phyloP scores from a whole-genome alignment of 2,329 filamentous ascomycete genomes.

The Aureobasidium sp. region DNA sequence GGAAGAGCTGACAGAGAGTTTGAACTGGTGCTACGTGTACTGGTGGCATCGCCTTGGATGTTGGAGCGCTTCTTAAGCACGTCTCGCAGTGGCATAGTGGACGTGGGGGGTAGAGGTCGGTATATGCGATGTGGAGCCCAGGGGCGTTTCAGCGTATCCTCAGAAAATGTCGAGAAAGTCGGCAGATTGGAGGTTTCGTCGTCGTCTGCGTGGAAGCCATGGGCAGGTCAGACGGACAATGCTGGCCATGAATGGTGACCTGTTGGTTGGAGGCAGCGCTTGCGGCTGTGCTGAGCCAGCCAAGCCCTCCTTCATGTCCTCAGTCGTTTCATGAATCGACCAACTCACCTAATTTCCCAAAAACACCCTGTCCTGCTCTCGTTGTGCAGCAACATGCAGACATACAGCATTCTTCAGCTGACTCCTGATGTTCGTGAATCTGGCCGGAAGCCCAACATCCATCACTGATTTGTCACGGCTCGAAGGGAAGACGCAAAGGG shows the following conservation, averaged over 20 bases:
- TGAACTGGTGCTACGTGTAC: not conserved
- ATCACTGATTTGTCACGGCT: not conserved
- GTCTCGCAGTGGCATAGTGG: constrained; percentile 16
- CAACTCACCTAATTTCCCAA: not conserved
- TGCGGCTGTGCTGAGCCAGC: constrained; percentile 8
- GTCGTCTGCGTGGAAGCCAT: not conserved
- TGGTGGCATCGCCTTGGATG: constrained; percentile 2
- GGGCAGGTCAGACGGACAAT: not conserved
- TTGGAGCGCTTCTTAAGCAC: constrained; percentile 19
- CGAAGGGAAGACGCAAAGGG: not conserved
- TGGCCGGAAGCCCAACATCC: not conserved
- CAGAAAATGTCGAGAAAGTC: not conserved
- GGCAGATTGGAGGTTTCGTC: not conserved
- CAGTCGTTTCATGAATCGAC: not conserved
- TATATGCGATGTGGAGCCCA: not conserved
- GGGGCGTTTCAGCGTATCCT: not conserved
- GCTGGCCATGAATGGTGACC: not conserved
- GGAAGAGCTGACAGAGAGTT: not conserved
- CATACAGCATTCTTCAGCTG: not conserved
- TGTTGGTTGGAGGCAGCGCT: not conserved
- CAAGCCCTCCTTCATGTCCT: not conserved
- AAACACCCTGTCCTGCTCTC: not conserved
- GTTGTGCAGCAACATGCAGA: not conserved
- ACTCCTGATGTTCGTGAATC: not conserved
- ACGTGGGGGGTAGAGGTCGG: not conserved